Conservation (phyloP, 495 filamentous ascomycete genomes). For the Pyrenopolyporus hunteri region DNA sequence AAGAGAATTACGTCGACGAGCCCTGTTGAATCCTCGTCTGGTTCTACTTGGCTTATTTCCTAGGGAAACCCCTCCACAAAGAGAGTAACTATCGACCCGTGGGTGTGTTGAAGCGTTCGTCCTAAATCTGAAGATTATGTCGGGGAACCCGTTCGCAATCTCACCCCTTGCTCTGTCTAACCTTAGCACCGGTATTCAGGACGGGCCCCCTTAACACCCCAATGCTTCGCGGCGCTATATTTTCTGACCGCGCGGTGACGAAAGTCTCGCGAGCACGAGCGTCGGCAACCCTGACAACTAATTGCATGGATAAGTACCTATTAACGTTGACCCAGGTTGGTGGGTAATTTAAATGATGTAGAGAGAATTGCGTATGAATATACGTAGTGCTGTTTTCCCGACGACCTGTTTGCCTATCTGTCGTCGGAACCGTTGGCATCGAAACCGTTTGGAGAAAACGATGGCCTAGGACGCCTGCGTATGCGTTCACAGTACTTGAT, state of each 20-base stretch:
- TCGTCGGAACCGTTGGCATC: slow-evolving; percentile 8
- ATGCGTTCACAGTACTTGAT: slow-evolving; percentile 8
- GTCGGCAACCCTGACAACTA: slow-evolving; percentile 5
- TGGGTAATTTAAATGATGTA: slow-evolving; percentile 10
- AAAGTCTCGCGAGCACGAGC: slow-evolving; percentile 8
- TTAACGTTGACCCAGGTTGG: slow-evolving; percentile 6
- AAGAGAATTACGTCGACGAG: slow-evolving; percentile 22
- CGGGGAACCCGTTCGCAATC: slow-evolving; percentile 14
- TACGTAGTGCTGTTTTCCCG: slow-evolving; percentile 16
- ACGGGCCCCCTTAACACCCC: slow-evolving; percentile 9
- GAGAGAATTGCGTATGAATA: slow-evolving; percentile 6
- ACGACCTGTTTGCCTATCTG: slow-evolving; percentile 13
- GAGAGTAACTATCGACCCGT: slow-evolving; percentile 27
- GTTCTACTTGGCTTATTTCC: slow-evolving; percentile 34
- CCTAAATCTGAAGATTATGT: slow-evolving; percentile 34
- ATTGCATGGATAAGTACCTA: neutral
- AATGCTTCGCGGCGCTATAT: slow-evolving; percentile 14
- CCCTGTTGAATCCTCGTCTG: slow-evolving; percentile 17
- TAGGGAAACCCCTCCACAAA: slow-evolving; percentile 14
- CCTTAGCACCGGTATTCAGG: slow-evolving; percentile 18
- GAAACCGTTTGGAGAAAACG: slow-evolving; percentile 1
- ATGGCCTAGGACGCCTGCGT: neutral
- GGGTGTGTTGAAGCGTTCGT: slow-evolving; percentile 16
- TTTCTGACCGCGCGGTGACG: slow-evolving; percentile 13
- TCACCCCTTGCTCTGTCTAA: slow-evolving; percentile 12